phyloP scores from a whole-genome alignment of 164 flowering plant genomes.

The Euptelea pleiosperma region DNA sequence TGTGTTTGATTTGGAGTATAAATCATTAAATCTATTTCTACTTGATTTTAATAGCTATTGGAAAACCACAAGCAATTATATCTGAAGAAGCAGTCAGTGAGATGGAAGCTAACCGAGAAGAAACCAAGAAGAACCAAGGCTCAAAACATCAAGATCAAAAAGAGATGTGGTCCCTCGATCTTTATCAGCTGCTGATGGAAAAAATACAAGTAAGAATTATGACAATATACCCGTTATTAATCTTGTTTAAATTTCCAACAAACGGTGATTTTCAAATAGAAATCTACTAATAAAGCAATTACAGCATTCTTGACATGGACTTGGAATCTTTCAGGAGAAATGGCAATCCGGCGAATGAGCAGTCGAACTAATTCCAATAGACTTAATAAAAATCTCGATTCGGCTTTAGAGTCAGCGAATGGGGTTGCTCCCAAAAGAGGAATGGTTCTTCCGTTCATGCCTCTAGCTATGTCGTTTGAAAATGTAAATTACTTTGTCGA shows the following conservation, averaged over 20 bases:
- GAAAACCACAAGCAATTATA: conserved; percentile 34
- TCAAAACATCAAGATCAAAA: conserved; percentile 25
- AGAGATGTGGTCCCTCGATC: conserved; percentile 19
- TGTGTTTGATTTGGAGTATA: conserved; percentile 3
- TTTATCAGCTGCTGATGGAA: conserved; percentile 46
- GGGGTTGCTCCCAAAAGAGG: conserved; percentile 85
- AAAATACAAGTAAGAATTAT: conserved; percentile 50
- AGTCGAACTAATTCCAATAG: conserved; percentile 39
- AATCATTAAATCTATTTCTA: background rate
- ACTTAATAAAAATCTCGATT: conserved; percentile 34
- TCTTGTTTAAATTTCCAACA: background rate
- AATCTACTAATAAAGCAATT: background rate
- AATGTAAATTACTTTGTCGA: conserved; percentile 74
- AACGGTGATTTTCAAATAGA: background rate
- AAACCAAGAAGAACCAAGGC: conserved; percentile 19
- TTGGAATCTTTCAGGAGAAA: conserved; percentile 48
- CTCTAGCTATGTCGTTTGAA: conserved; percentile 80
- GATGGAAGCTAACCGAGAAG: conserved; percentile 21
- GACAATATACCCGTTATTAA: background rate
- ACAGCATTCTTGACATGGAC: background rate
- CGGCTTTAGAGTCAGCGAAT: conserved; percentile 43
- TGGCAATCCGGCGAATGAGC: conserved; percentile 51
- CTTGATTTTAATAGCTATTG: conserved; percentile 22
- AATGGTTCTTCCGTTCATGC: conserved; percentile 92
- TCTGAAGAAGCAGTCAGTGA: conserved; percentile 28